phyloP scores from a whole-genome alignment of 257 asterid species.

The Salvia hispanica region DNA sequence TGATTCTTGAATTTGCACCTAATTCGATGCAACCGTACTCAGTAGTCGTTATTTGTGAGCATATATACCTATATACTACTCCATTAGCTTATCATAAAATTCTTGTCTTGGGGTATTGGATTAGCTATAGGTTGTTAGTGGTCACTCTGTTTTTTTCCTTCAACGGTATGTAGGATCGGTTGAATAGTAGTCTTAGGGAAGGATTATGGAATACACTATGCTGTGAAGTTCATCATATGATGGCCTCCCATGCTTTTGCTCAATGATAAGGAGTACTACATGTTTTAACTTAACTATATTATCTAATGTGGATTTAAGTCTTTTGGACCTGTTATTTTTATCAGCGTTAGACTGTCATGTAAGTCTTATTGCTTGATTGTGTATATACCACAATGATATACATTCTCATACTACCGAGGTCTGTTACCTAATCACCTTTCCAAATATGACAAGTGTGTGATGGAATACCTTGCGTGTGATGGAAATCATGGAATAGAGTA shows the following conservation, averaged over 20 bases:
- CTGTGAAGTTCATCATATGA: no score
- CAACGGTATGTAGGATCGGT: background rate
- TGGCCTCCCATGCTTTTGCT: background rate
- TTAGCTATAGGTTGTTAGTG: background rate
- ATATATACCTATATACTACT: background rate
- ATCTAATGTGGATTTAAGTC: constrained; percentile 8
- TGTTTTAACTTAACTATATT: constrained; percentile 2
- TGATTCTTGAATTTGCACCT: background rate
- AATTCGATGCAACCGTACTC: background rate
- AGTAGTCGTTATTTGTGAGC: no score
- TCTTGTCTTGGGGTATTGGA: constrained; percentile 2
- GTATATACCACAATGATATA: background rate
- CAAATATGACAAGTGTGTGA: background rate
- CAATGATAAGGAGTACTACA: no score
- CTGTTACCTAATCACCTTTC: background rate
- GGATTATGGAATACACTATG: background rate
- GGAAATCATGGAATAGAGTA: background rate
- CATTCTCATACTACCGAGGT: background rate
- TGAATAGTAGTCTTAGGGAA: background rate
- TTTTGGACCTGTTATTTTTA: background rate
- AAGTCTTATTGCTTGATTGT: background rate
- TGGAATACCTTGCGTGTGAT: background rate
- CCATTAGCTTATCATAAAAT: background rate
- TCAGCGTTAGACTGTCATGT: background rate
- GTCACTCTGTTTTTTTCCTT: constrained; percentile 2